Base-by-base conservation (phyloP, 2,329 filamentous ascomycete species). In the Corinectria fuckeliana region DNA sequence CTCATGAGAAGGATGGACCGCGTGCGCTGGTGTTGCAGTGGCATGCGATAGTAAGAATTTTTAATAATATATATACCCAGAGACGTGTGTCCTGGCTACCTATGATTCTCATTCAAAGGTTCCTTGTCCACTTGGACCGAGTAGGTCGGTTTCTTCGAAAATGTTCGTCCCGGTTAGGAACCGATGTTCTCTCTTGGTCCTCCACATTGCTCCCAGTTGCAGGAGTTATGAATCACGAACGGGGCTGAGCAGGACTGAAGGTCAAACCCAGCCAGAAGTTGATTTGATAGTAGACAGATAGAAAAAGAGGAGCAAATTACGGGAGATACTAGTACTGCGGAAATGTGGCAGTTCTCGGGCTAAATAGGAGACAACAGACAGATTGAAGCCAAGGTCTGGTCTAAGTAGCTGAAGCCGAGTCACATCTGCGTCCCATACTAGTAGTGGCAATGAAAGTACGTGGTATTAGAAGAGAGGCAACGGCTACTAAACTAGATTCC, bases 21-120 rank as follows among this genome's bases (percentile, higher is more conserved):
- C 26, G 48, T 39, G 50, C 56, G 25, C 47, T 60, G 36, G 47
- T 56, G 58, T 30, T 54, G 53, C 50, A 47, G 34, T 28, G 41
- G 56, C 48, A 62, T 67, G 63, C 60, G 62, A 70, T 64, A 69
- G 62, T 70, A 69, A 65, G 62, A 60, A 64, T 64, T 69, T 58
- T 50, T 65, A 69, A 69, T 69, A 59, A 58, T 66, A 69, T 52
- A 58, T 66, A 69, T 52, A 64, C 55, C 67, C 66, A 51, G 67
- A 45, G 58, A 52, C 52, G 34, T 55, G 56, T 50, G 55, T 56
- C 67, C 65, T 63, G 64, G 64, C 28, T 69, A 69, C 58, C 28
- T 69, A 69, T 60, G 66, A 69, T 69, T 70, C 67, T 67, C 42
- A 41, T 56, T 20, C 34, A 18, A 20, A 58, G 25, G 16, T 36